Base-by-base conservation (phyloP, 2,329 filamentous ascomycete species). In the Penicillium sp. region DNA sequence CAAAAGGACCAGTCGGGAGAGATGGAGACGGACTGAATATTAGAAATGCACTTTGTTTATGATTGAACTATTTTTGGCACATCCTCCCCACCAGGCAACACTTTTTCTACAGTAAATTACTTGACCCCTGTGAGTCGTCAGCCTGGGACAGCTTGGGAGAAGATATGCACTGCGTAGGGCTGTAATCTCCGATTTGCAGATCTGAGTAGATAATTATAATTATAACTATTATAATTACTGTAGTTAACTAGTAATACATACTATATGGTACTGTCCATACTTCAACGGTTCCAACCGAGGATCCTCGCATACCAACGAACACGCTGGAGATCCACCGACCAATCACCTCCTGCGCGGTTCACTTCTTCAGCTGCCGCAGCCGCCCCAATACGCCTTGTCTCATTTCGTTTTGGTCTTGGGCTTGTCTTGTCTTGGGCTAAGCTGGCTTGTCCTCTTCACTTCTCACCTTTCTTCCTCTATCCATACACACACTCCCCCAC, bases 1-100 rank as follows among this genome's bases (percentile, higher is more conserved):
- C 82, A 89, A 75, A 83, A 70, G 43, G 66, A 71, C 55, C 63
- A 64, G 49, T 66, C 60, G 44, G 70, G 74, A 54, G 64, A 63
- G 42, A 79, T 79, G 77, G 75, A 79, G 40, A 77, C 74, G 29
- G 74, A 77, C 23, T 45, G n/a, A 44, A 37, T 5, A 40, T 33
- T 31, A 40, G 28, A 24, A 52, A 48, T 48, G 54, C 48, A 36
- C 42, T 48, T 28, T 52, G 26, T 49, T 33, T 59, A 42, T 42
- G 3, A 8, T n/a, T 42, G 37, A 47, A 40, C 56, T 65, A 60
- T 62, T 55, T 62, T 62, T 65, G 59, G 61, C 51, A 56, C 46
- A 36, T 43, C 46, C 48, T 43, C 46, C 48, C 56, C 54, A 55
- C 61, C 50, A 64, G 62, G 59, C 59, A 62, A 47, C 61, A 58